These are phyloP conservation scores for Collybia nuda DNA, from an alignment of 768 basidiomycete genomes.

Conservation along the genomic window DNA sequence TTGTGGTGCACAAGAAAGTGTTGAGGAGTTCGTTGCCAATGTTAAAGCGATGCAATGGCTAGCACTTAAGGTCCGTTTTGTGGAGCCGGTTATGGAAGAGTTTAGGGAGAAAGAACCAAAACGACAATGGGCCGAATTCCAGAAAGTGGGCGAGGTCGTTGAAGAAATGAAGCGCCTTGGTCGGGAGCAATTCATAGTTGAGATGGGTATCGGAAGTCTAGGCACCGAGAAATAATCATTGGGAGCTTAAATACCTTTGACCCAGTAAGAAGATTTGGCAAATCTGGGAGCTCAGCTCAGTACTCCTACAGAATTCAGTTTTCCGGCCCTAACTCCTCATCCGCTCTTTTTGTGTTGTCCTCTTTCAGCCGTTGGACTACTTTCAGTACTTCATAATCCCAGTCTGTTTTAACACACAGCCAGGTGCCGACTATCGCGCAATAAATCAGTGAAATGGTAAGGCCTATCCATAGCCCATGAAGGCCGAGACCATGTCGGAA, in stretches of 20 bases:
- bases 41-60: constrained; percentile 82
- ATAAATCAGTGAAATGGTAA: constrained; percentile 64
- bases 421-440: constrained; percentile 49
- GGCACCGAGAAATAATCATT: constrained; percentile 9
- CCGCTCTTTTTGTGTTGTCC: constrained; percentile 19
- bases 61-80: constrained; percentile 61
- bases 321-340: constrained; percentile 5
- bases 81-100: constrained; percentile 39
- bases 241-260: too few relatives aligned
- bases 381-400: constrained; percentile 64
- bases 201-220: constrained; percentile 64
- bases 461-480: constrained; percentile 81
- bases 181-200: constrained; percentile 52
- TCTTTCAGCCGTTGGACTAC: constrained; percentile 50
- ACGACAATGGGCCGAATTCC: constrained; percentile 57
- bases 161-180: constrained; percentile 64
- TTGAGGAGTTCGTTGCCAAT: constrained; percentile 65
- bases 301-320: neutral
- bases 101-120: constrained; percentile 1
- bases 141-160: constrained; percentile 69
- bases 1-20: constrained; percentile 48
- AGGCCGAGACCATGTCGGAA: constrained; percentile 59
- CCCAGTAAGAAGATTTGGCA: neutral
- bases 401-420: constrained; percentile 59
- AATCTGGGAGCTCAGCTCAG: neutral